Evolutionary conservation across 2,329 filamentous ascomycete genomes (phyloP).

Genomic region (Colletotrichum sp.): DNA sequence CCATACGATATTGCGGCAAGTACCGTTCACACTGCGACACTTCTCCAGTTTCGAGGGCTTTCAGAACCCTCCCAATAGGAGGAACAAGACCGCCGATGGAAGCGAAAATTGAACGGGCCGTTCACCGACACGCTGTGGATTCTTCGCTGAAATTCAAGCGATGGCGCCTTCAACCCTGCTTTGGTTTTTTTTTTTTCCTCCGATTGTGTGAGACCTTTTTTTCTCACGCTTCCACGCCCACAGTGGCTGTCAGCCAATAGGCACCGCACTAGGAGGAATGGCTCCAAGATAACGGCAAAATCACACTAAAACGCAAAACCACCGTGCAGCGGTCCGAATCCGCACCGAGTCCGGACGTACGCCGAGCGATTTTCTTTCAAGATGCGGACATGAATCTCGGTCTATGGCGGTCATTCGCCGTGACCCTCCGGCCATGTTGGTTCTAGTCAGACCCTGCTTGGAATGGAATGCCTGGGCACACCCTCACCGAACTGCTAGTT

Average conservation of each 20-base stretch:
- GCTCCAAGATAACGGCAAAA: constrained; percentile 12
- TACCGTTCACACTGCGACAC: background rate
- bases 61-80: background rate
- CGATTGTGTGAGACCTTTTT: constrained; percentile 5
- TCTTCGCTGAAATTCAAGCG: constrained; percentile 15
- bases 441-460: background rate
- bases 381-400: constrained; percentile 4
- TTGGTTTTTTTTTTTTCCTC: background rate
- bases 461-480: background rate
- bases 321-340: constrained; percentile 11
- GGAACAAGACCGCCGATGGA: background rate
- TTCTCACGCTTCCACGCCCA: background rate
- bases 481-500: background rate
- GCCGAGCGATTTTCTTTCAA: background rate
- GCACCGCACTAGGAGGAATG: background rate
- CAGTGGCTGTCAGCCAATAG: constrained; percentile 11
- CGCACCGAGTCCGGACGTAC: constrained; percentile 5
- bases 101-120: background rate
- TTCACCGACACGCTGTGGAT: constrained; percentile 9
- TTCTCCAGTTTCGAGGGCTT: background rate
- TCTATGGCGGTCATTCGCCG: background rate
- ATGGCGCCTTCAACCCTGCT: constrained; percentile 18
- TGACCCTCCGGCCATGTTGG: background rate
- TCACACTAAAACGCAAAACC: constrained; percentile 2
- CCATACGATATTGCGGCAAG: constrained; percentile 8